Conservation (phyloP, 129 eudicot genomes). For the Cynara cardunculus region DNA sequence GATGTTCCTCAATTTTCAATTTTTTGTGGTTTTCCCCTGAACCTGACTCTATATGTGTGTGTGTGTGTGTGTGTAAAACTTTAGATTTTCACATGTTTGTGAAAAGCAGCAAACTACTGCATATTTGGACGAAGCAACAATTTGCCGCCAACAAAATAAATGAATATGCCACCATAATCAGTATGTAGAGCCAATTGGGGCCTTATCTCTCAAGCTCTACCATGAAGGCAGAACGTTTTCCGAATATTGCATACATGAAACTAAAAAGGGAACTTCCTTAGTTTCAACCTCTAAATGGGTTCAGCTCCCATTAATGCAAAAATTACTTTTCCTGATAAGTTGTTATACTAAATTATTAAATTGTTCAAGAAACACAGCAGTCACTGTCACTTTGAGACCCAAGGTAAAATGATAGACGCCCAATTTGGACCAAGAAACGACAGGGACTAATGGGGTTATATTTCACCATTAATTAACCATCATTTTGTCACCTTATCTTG, state of each 20-base stretch:
- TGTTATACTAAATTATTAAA: not conserved
- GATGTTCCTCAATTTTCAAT: not conserved
- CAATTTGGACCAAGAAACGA: constrained; percentile 6
- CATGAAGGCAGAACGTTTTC: not conserved
- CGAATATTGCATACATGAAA: not conserved
- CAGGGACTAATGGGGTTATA: not conserved
- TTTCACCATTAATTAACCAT: not conserved
- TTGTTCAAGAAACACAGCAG: not conserved
- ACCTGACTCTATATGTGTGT: not conserved
- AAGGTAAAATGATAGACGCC: not conserved
- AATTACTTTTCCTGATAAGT: not conserved
- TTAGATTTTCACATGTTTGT: not conserved
- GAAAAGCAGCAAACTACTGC: not conserved
- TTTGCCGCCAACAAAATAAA: not conserved
- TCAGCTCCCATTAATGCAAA: not conserved
- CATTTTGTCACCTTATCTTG: not conserved
- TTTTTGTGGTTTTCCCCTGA: not conserved
- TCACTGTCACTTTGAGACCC: not conserved
- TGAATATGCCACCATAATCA: not conserved
- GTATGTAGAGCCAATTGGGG: not conserved
- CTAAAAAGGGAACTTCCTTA: not conserved
- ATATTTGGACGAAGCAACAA: not conserved
- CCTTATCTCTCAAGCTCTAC: not conserved
- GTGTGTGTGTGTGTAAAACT: not conserved
- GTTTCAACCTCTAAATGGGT: not conserved